These are phyloP conservation scores for Syzygium aromaticum DNA, from an alignment of 345 rosid genomes.

Conservation along the genomic window DNA sequence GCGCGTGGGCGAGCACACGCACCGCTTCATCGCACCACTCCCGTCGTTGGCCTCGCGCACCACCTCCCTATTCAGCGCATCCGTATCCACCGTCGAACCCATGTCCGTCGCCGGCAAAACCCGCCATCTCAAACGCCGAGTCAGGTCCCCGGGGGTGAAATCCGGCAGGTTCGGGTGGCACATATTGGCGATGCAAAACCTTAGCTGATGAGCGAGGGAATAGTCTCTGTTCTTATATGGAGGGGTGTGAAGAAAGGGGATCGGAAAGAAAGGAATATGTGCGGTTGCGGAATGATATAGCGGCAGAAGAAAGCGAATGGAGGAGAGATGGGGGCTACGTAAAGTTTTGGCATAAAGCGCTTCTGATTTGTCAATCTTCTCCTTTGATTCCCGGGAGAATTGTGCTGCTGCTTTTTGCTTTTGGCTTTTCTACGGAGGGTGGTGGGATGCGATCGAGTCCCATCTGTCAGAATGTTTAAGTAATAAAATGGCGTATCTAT, in stretches of 20 bases:
- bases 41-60: constrained; percentile 5
- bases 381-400: neutral
- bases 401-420: neutral
- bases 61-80: neutral
- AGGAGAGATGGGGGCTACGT: neutral
- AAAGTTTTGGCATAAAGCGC: neutral
- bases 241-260: neutral
- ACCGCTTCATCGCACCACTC: constrained; percentile 6
- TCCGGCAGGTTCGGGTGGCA: neutral
- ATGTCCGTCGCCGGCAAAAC: neutral
- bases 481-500: too few species aligned
- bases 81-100: neutral
- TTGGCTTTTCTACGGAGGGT: neutral
- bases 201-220: neutral
- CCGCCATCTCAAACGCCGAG: constrained; percentile 1
- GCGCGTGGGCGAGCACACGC: constrained; percentile 9
- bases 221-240: neutral
- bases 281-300: neutral
- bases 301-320: neutral
- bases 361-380: neutral
- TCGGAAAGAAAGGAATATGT: neutral
- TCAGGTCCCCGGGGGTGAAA: neutral
- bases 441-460: neutral
- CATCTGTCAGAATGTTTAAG: neutral
- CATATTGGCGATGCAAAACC: neutral